Evolutionary conservation across 805 yeast species (phyloP), one percentile per base, ranked within the genome.

Genomic region (Suhomyces faveliae): DNA sequence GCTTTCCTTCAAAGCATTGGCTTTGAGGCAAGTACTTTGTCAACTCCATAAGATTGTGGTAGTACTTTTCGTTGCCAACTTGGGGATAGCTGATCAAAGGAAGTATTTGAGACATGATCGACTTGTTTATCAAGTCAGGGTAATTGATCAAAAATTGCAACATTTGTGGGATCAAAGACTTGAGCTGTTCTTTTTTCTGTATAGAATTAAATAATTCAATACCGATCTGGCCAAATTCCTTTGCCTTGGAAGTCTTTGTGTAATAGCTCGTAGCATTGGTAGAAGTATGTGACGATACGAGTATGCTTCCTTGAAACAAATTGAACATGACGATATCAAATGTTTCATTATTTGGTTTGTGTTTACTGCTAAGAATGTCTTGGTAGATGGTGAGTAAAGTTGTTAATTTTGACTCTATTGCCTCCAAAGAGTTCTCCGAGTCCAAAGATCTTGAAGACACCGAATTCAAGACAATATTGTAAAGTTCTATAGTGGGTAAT

Each of bases 381-480:
- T 86, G 87, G 59, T 86, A 86, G 29, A 84, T 81, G 17, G 81
- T 83, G 52, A 86, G 66, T 49, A 86, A 61, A 46, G 77, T 79
- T 2, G 87, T 84, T 60, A 86, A 70, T 59, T 77, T 79, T 40
- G 76, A 77, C 60, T 86, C 89, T 5, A 79, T 64, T 21, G 82
- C 71, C 51, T 53, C 62, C 4, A 67, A 48, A 3, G 56, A 45
- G 3, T 40, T 9, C 17, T 62, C 66, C 3, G 51, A 42, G 47
- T 78, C 78, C 33, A 80, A 64, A 2, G 70, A 57, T 62, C 94
- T 74, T 38, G 62, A 51, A 11, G 76, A 63, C 9, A 86, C 73
- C 0, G 90, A 82, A 17, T 67, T 62, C 39, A 86, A 64, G 4
- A 85, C 81, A 13, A 76, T 66, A 50, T 80, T 78, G 65, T 80